Percentiles rank a stretch among this genome's conserved stretches.
These are phyloP conservation scores for Calamus simplicifolius DNA, from an alignment of 176 grass and related monocot genomes.

Conservation along the genomic window DNA sequence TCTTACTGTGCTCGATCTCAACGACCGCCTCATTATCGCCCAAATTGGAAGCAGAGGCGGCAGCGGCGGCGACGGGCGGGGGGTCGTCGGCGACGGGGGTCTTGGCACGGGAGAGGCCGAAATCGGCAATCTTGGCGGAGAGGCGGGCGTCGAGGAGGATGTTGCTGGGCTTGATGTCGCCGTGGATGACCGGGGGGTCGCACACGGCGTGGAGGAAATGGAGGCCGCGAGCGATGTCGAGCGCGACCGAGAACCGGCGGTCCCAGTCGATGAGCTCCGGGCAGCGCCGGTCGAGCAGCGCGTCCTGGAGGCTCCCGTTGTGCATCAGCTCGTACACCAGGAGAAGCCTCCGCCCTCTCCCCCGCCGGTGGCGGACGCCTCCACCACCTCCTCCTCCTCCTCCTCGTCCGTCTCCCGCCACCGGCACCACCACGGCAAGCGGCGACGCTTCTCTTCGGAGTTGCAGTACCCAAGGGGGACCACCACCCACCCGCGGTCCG, in stretches of 20 bases:
- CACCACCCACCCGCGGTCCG: constrained; percentile 22
- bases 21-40: constrained; percentile 24
- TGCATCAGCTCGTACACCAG: constrained; percentile 98
- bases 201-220: constrained; percentile 66
- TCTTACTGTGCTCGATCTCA: constrained; percentile 4
- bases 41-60: neutral
- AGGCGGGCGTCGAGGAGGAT: constrained; percentile 65
- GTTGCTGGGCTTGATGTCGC: constrained; percentile 96
- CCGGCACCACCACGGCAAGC: constrained; percentile 4
- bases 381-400: constrained; percentile 20
- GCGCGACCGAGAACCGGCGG: constrained; percentile 53
- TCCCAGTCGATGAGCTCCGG: constrained; percentile 57
- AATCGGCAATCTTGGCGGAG: constrained; percentile 75
- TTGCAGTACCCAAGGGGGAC: constrained; percentile 63
- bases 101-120: constrained; percentile 64
- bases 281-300: constrained; percentile 64
- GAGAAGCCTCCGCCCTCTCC: constrained; percentile 27
- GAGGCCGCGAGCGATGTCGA: constrained; percentile 76
- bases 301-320: constrained; percentile 89
- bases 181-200: constrained; percentile 79
- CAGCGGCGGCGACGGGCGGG: no score
- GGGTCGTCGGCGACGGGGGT: constrained; percentile 32
- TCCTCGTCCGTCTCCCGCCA: neutral
- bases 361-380: neutral
- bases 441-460: constrained; percentile 17